Conservation (phyloP, 768 basidiomycete species). For the Lentinula sp. region DNA sequence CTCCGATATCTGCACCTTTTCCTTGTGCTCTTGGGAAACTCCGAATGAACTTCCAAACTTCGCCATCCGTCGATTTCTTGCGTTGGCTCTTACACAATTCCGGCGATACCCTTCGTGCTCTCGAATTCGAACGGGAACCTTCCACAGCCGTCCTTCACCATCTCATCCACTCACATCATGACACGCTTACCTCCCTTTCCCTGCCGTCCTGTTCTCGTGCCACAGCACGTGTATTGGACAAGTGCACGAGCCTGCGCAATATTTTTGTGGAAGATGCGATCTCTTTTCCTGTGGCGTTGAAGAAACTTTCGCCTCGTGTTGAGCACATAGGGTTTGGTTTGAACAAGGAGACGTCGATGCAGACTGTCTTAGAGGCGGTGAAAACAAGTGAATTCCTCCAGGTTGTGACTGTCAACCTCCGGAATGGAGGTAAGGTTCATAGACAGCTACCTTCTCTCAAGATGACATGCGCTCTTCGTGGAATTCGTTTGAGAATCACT, state of each 20-base stretch:
- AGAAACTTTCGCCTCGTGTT: background rate
- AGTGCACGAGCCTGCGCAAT: background rate
- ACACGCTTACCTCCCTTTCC: conserved; percentile 46
- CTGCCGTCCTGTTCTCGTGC: conserved; percentile 54
- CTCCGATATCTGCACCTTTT: conserved; percentile 36
- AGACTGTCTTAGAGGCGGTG: conserved; percentile 49
- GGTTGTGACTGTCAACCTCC: conserved; percentile 47
- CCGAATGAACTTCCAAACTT: conserved; percentile 59
- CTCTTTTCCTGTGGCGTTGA: background rate
- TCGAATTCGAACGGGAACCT: conserved; percentile 61
- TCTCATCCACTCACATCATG: conserved; percentile 47
- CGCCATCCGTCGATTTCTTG: conserved; percentile 57
- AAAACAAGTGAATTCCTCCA: conserved; percentile 33
- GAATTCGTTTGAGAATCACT: conserved; percentile 48
- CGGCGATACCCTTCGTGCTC: conserved; percentile 35
- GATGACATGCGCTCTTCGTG: conserved; percentile 59
- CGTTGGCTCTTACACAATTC: conserved; percentile 67
- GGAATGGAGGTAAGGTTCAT: conserved; percentile 45
- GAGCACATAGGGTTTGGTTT: conserved; percentile 58
- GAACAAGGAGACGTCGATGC: conserved; percentile 48
- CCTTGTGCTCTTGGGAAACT: conserved; percentile 45
- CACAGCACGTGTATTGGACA: background rate
- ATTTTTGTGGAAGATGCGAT: background rate
- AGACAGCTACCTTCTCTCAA: conserved; percentile 47
- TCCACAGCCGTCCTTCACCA: conserved; percentile 48